Evolutionary conservation across 169 alveolate genomes (phyloP), one percentile per base, ranked within the genome.

Genomic region (Plasmodium gaboni): DNA sequence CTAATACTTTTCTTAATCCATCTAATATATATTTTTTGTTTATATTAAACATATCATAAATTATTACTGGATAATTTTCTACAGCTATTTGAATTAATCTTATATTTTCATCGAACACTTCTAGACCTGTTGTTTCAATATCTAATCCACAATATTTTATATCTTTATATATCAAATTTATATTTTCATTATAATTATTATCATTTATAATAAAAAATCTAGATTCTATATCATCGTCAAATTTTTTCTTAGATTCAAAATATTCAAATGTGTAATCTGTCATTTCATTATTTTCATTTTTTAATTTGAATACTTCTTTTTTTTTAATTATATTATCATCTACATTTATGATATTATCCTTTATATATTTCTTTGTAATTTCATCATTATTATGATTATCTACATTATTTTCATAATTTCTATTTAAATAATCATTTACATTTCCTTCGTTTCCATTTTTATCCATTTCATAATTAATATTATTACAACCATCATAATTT

Each of bases 61-160:
- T 91, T 19, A 94, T 88, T 8, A 94, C 86, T 5, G 95, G 95
- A 68, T 90, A 92, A 57, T 94, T 88, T 15, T 94, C 95, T 19
- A 92, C 90, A 8, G 96, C 88, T n/a, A 94, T 73, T 71, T 94
- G 95, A 19, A 93, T 78, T 38, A 91, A 87, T 65, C 97, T 65
- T 15, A 94, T 91, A 15, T 88, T 59, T 44, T 94, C 93, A n/a
- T 65, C 86, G 44, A 90, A 87, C 44, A 92, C 95, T 59, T 92
- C 94, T n/a, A 95, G 93, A 2, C 97, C 97, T 12, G 97, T 95
- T 42, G 97, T 94, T 88, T 95, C 97, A 22, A 94, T 94, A 68
- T 95, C 97, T 32, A 95, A 67, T 32, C 95, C 93, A 51, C 91
- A 90, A 73, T 91, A 83, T 83, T 89, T 87, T 55, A 92, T 88